A percentile compares a stretch with the other conserved stretches of the same genome.
These are phyloP conservation scores for Neckera pumila DNA, from an alignment of 225 moss, liverwort and hornwort species.

Conservation along the genomic window DNA sequence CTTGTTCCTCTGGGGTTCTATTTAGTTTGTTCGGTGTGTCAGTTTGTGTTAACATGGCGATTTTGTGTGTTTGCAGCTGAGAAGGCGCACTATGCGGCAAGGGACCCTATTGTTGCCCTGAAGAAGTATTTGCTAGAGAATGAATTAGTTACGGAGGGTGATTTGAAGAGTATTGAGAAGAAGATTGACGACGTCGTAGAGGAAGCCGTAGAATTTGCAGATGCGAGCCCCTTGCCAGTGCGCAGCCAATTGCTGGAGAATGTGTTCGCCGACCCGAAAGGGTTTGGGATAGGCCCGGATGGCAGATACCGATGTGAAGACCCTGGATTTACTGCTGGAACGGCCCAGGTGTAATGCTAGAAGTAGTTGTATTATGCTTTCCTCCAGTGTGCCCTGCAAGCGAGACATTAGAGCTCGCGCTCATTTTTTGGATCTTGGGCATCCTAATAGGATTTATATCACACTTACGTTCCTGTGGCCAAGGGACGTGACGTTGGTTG, in stretches of 20 bases:
- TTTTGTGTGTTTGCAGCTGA: conserved; percentile 46
- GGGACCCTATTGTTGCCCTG: conserved; percentile 73
- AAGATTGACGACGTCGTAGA: conserved; percentile 72
- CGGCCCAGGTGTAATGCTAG: conserved; percentile 62
- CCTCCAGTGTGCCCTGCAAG: not conserved
- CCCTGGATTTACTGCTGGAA: conserved; percentile 81
- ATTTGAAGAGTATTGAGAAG: conserved; percentile 78
- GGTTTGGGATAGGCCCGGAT: conserved; percentile 91
- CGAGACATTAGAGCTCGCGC: not conserved
- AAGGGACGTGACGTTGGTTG: not conserved
- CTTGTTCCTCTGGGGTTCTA: not conserved
- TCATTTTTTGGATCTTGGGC: not conserved
- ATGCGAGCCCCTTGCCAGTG: conserved; percentile 77
- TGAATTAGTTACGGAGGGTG: conserved; percentile 57
- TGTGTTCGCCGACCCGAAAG: conserved; percentile 81
- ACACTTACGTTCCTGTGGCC: not conserved
- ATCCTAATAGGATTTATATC: not conserved
- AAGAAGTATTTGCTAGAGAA: conserved; percentile 79
- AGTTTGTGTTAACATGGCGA: not conserved
- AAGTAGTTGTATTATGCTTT: not conserved
- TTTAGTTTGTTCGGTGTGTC: not conserved
- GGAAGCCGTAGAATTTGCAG: conserved; percentile 87
- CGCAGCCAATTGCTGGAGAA: conserved; percentile 93
- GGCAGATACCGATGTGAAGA: conserved; percentile 94
- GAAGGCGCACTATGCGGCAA: conserved; percentile 78